These are phyloP conservation scores for Trypanosomatidae sp. DNA, from an alignment of 208 protist species.

Conservation along the genomic window DNA sequence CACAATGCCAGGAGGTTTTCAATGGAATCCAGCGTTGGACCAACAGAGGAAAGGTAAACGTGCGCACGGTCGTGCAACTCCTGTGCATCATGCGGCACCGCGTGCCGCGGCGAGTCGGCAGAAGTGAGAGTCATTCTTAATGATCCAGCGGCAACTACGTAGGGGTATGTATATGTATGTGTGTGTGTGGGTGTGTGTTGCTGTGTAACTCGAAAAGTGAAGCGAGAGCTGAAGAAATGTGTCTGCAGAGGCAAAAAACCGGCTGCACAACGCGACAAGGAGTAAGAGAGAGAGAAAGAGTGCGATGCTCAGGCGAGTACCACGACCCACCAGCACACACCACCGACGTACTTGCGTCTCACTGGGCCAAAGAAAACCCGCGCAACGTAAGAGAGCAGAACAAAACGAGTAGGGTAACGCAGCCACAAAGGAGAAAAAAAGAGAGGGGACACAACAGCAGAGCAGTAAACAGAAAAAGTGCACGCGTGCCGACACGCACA, in stretches of 20 bases:
- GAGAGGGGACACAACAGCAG: constrained; percentile 6
- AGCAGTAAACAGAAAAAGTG: constrained; percentile 1
- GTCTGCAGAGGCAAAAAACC: not conserved
- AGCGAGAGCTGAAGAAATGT: constrained; percentile 2
- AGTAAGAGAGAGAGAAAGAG: constrained; percentile 1
- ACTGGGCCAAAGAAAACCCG: not conserved
- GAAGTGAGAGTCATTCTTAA: constrained; percentile 2
- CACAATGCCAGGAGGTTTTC: constrained; percentile 16
- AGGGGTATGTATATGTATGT: not conserved
- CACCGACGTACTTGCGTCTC: not conserved
- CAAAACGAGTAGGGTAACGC: not conserved
- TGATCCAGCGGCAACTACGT: not conserved
- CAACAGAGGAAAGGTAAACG: constrained; percentile 11
- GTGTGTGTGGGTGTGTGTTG: not conserved
- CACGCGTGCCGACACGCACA: constrained; percentile 2
- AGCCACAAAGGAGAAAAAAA: constrained; percentile 15
- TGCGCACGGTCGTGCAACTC: constrained; percentile 22
- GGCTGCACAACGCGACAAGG: not conserved
- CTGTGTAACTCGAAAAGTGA: not conserved
- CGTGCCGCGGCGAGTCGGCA: not conserved
- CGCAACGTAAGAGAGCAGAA: not conserved
- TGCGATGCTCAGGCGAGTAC: not conserved
- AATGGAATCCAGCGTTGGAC: constrained; percentile 15
- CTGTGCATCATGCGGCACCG: constrained; percentile 9
- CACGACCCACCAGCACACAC: not conserved